These are phyloP conservation scores for Exophiala viscosa DNA, from an alignment of 2,329 filamentous ascomycete species.

Conservation along the genomic window DNA sequence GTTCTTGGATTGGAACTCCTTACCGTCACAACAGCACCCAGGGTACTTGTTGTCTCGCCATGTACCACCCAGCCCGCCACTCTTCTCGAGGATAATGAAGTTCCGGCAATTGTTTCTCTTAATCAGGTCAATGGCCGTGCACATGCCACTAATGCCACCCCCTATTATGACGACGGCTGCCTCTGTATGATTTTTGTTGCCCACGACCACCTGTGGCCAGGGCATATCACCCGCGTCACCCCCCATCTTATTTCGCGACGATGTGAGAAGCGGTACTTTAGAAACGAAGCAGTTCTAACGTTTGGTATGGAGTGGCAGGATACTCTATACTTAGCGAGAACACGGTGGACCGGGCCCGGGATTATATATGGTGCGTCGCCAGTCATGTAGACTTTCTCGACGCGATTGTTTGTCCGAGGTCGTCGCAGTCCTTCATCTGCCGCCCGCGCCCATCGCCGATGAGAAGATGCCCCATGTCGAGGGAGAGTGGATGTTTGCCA, in stretches of 20 bases:
- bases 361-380: too few relatives aligned
- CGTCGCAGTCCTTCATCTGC: not conserved
- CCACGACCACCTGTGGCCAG: conserved; percentile 26
- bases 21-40: conserved; percentile 50
- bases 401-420: not conserved
- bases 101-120: conserved; percentile 45
- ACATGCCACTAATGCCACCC: conserved; percentile 49
- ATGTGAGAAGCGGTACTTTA: not conserved
- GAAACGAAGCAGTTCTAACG: not conserved
- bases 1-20: not conserved
- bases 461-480: not conserved
- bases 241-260: conserved; percentile 10
- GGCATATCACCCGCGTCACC: conserved; percentile 24
- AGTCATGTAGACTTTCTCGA: not conserved
- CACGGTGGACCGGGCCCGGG: too few relatives aligned
- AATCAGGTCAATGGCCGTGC: conserved; percentile 50
- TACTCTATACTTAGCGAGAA: too few relatives aligned
- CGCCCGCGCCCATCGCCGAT: too few relatives aligned
- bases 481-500: not conserved
- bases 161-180: conserved; percentile 57
- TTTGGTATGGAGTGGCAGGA: not conserved
- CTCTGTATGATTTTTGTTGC: conserved; percentile 38
- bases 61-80: conserved; percentile 44
- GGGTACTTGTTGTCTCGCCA: conserved; percentile 38
- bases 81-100: conserved; percentile 57